phyloP scores from a whole-genome alignment of 805 yeast genomes.

The Metschnikowia gruessii region DNA sequence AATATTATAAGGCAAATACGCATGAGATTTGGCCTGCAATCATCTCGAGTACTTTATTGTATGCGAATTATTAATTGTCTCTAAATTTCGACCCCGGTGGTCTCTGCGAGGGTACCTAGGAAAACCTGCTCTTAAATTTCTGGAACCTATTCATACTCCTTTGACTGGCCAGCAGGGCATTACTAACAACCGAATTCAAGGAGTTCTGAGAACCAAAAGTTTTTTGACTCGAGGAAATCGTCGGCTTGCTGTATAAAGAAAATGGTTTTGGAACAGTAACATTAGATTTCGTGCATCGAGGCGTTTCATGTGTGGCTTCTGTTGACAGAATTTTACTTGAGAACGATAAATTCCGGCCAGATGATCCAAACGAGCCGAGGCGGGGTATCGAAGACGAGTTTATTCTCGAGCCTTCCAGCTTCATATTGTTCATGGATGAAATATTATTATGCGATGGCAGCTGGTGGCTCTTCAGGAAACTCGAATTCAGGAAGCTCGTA shows the following conservation, averaged over 20 bases:
- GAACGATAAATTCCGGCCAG: background rate
- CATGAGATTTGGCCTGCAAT: constrained; percentile 3
- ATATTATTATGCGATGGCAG: background rate
- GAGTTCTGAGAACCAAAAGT: constrained; percentile 14
- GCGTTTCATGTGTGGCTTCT: background rate
- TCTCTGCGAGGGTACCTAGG: background rate
- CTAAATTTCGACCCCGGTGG: background rate
- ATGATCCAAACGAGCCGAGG: background rate
- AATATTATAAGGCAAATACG: background rate
- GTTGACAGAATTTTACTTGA: background rate
- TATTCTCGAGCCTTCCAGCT: background rate
- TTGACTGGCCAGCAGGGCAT: constrained; percentile 17
- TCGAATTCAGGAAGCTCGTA: background rate
- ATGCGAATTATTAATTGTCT: background rate
- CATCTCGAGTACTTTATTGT: background rate
- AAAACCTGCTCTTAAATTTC: constrained; percentile 32
- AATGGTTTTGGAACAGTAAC: constrained; percentile 31
- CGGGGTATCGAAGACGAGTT: background rate
- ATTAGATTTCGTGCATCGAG: constrained; percentile 6
- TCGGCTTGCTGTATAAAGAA: constrained; percentile 33
- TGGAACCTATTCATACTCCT: constrained; percentile 33
- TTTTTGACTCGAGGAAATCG: constrained; percentile 41
- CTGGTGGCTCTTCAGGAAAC: background rate
- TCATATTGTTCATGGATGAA: background rate
- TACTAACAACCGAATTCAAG: constrained; percentile 13